Evolutionary conservation across 2,329 filamentous ascomycete species (phyloP), one percentile per base, ranked within the genome.

Genomic region (Claviceps sorghi): DNA sequence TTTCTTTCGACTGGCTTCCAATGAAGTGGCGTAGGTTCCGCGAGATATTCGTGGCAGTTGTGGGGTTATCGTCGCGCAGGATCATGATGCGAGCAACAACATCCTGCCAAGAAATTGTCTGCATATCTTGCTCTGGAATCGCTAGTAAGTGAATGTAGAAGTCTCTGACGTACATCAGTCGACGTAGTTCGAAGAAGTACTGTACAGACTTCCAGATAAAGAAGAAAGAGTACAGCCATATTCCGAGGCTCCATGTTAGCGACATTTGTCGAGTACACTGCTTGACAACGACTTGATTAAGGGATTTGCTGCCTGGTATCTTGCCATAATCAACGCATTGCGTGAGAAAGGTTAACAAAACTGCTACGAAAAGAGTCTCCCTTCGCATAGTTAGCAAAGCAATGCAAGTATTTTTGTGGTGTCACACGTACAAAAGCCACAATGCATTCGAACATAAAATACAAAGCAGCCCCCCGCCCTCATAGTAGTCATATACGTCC

Each of bases 81-180:
- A 81, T 79, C 80, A 95, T 95, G 55, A 96, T 76, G 38, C 88
- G 83, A 55, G 81, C 85, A 22, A 96, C 89, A 29, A 95, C 79
- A 57, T 93, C 85, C 63, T 95, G 88, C 90, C 90, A 96, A 6
- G 90, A 91, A 49, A 95, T 86, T 0, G 88, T 94, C 66, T 96
- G 90, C 70, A 96, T 93, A 60, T 96, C 90, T 53, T 84, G 76
- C 54, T 80, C 78, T 0, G 86, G 86, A 44, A 96, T 88, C 41
- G 86, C 84, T 10, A 96, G 78, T 4, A 95, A 76, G 62, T 94
- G 76, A 30, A 82, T 74, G 64, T 88, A 96, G 66, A 95, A 96
- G 65, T 93, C 84, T 57, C 88, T 86, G 69, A 95, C 83, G 49
- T 87, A 77, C 53, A 79, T 71, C 29, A 96, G 73, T 17, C 86